These are phyloP conservation scores for Kodamaea neixiangensis DNA, from an alignment of 805 yeast genomes.

Conservation along the genomic window DNA sequence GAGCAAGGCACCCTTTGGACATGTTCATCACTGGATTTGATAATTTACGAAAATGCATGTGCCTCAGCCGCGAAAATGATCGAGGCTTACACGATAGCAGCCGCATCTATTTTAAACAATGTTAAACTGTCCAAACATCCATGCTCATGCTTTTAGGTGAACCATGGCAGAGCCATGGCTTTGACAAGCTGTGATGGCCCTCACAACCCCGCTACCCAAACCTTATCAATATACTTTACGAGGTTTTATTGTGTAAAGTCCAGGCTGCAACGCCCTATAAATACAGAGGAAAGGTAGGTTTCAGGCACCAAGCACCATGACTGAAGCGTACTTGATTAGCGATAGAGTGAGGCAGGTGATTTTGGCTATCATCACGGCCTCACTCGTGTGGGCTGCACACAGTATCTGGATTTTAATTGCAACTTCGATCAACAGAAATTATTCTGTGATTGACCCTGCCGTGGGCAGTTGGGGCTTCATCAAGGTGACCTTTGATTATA, in stretches of 20 bases:
- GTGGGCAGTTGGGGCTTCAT: neutral
- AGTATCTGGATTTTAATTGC: neutral
- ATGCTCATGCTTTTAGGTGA: neutral
- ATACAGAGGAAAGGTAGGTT: neutral
- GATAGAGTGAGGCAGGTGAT: neutral
- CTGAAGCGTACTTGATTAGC: neutral
- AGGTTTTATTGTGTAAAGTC: neutral
- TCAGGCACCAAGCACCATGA: neutral
- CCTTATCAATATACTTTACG: neutral
- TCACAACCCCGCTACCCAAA: neutral
- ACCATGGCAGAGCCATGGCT: no score
- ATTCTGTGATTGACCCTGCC: neutral
- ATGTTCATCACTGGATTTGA: no score
- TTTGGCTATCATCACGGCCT: neutral
- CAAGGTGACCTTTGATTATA: neutral
- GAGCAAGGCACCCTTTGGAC: no score
- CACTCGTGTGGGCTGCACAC: neutral
- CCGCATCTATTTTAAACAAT: neutral
- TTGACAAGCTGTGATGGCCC: no score
- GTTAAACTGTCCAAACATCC: neutral
- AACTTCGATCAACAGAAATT: neutral
- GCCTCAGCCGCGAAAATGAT: no score
- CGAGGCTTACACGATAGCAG: neutral
- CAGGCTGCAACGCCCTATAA: neutral
- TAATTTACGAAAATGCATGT: no score